A percentile compares a stretch with the other conserved stretches of the same genome.
phyloP scores from a whole-genome alignment of 495 filamentous ascomycete genomes.

The Rhypophila decipiens region DNA sequence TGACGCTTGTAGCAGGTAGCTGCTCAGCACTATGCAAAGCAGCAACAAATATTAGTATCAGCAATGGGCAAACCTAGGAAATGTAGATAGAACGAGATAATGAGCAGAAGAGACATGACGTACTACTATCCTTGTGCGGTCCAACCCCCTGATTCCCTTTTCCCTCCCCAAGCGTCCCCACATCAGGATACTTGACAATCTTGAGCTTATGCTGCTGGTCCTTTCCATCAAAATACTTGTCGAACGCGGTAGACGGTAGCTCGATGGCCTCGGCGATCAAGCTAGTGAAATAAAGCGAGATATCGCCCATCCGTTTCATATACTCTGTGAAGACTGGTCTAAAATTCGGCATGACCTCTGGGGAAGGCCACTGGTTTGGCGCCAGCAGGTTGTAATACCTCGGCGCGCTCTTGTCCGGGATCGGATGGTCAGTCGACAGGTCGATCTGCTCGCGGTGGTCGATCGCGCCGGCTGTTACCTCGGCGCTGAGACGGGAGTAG shows the following conservation, averaged over 20 bases:
- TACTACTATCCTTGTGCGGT: conserved; percentile 83
- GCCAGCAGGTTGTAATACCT: conserved; percentile 73
- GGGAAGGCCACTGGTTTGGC: conserved; percentile 87
- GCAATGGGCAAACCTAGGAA: not conserved
- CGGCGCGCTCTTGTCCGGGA: conserved; percentile 57
- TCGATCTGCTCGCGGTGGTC: conserved; percentile 90
- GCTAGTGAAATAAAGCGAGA: conserved; percentile 71
- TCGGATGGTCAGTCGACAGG: conserved; percentile 67
- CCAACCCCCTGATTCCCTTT: conserved; percentile 67
- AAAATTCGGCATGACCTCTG: conserved; percentile 62
- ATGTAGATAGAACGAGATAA: not conserved
- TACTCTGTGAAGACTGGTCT: conserved; percentile 64
- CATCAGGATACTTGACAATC: conserved; percentile 80
- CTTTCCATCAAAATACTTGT: conserved; percentile 68
- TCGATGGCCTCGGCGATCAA: conserved; percentile 85
- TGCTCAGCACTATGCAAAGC: conserved; percentile 52
- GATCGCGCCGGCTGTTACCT: conserved; percentile 51
- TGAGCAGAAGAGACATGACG: not conserved
- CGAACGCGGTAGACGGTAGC: conserved; percentile 64
- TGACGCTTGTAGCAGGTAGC: conserved; percentile 82
- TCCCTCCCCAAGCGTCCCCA: conserved; percentile 41
- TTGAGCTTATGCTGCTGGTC: conserved; percentile 87
- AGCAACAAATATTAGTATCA: not conserved
- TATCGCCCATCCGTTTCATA: conserved; percentile 61
- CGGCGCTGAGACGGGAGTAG: conserved; percentile 55